Conservation (phyloP, 2,329 filamentous ascomycete species). For the Aspergillus sojae region DNA sequence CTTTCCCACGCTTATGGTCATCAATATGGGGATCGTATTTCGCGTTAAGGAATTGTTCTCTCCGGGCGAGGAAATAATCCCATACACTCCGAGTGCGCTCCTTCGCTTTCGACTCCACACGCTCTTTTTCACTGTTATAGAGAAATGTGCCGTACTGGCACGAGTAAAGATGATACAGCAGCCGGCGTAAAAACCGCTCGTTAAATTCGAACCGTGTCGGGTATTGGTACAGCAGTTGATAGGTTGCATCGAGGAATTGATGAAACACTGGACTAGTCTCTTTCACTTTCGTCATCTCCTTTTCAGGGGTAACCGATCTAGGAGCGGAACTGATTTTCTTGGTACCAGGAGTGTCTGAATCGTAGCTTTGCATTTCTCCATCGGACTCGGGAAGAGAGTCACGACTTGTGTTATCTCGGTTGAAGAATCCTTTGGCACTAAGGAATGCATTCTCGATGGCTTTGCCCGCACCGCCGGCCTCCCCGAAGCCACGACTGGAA, state of each 20-base stretch:
- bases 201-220: conserved; percentile 94
- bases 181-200: conserved; percentile 83
- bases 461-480: conserved; percentile 59
- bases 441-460: conserved; percentile 83
- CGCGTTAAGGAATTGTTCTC: conserved; percentile 78
- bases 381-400: conserved; percentile 67
- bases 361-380: conserved; percentile 52
- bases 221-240: conserved; percentile 83
- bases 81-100: conserved; percentile 85
- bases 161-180: conserved; percentile 92
- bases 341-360: conserved; percentile 45
- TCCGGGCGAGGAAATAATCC: conserved; percentile 88
- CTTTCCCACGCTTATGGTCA: conserved; percentile 76
- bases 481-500: conserved; percentile 42
- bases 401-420: conserved; percentile 71
- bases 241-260: conserved; percentile 93
- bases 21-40: conserved; percentile 75
- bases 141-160: conserved; percentile 97
- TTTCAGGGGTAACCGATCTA: conserved; percentile 50
- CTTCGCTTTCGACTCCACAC: conserved; percentile 67
- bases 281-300: conserved; percentile 73
- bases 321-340: conserved; percentile 41
- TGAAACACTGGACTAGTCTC: conserved; percentile 97
- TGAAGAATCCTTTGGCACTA: conserved; percentile 88
- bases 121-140: conserved; percentile 91